Evolutionary conservation across 768 basidiomycete genomes (phyloP).

Genomic region (Amanita muscaria): DNA sequence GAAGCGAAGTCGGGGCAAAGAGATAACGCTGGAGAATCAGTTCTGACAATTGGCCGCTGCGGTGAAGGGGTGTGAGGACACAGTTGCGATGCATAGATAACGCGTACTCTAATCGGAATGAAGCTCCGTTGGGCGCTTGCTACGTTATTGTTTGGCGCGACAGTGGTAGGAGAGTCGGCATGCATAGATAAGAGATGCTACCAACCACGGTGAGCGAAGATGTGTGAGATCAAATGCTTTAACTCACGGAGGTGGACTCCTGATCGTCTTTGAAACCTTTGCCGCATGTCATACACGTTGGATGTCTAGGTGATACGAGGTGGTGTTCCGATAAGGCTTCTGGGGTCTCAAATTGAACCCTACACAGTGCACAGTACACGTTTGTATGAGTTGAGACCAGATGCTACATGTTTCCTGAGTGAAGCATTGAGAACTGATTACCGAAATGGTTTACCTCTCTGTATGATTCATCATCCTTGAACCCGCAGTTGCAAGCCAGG

Average conservation of each 20-base stretch:
- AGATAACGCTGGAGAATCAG: conserved; percentile 23
- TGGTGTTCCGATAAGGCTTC: conserved; percentile 32
- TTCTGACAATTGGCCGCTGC: conserved; percentile 18
- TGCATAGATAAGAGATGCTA: conserved; percentile 14
- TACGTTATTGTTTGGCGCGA: conserved; percentile 12
- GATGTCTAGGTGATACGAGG: conserved; percentile 32
- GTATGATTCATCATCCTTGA: conserved; percentile 24
- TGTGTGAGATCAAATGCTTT: background rate
- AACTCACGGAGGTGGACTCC: conserved; percentile 27
- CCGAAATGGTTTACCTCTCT: conserved; percentile 19
- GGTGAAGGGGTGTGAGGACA: background rate
- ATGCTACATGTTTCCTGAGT: background rate
- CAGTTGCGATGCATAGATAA: background rate
- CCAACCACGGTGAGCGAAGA: background rate
- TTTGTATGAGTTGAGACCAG: conserved; percentile 5
- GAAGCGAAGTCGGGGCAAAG: conserved; percentile 21
- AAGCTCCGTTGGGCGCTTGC: conserved; percentile 19
- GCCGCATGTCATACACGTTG: conserved; percentile 35
- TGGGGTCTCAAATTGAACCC: conserved; percentile 29
- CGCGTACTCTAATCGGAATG: conserved; percentile 18
- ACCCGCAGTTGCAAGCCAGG: conserved; percentile 30
- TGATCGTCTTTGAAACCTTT: conserved; percentile 32
- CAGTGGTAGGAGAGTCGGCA: conserved; percentile 8
- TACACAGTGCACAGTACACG: conserved; percentile 27
- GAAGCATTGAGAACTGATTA: background rate